Conservation (phyloP, 1,284 basidiomycete genomes). For the Farysia itapuensis region DNA sequence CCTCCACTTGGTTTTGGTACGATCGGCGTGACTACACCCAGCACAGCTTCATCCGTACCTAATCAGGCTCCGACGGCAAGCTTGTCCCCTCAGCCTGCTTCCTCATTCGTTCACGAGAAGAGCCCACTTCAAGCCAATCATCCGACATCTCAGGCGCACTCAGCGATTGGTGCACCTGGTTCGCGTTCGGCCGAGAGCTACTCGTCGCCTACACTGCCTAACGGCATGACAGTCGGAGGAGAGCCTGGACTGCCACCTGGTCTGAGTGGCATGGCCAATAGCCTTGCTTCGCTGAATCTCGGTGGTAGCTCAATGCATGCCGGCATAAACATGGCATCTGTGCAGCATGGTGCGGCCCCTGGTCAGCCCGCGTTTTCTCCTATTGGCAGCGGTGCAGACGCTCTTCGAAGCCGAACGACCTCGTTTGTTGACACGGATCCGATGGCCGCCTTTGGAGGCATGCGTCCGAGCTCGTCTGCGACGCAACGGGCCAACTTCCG, state of each 20-base stretch:
- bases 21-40: slow-evolving; percentile 14
- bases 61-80: slow-evolving; percentile 15
- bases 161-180: background rate
- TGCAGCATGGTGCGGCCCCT: slow-evolving; percentile 3
- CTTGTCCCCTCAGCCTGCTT: slow-evolving; percentile 21
- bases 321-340: background rate
- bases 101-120: slow-evolving; percentile 22
- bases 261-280: slow-evolving; percentile 26
- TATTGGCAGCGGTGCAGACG: slow-evolving; percentile 12
- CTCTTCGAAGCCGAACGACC: slow-evolving; percentile 28
- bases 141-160: slow-evolving; percentile 4
- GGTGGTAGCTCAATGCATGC: slow-evolving; percentile 1
- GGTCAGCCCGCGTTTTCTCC: slow-evolving; percentile 33
- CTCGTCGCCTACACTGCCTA: slow-evolving; percentile 33
- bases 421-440: slow-evolving; percentile 34
- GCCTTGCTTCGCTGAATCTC: slow-evolving; percentile 40
- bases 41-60: slow-evolving; percentile 1
- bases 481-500: slow-evolving; percentile 38
- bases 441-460: slow-evolving; percentile 26
- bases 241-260: slow-evolving; percentile 4
- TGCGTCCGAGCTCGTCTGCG: slow-evolving; percentile 31
- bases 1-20: slow-evolving; percentile 33
- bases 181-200: slow-evolving; percentile 2
- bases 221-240: slow-evolving; percentile 29
- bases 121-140: slow-evolving; percentile 3